Evolutionary conservation across 441 rosid genomes (phyloP).

Genomic region (Populus tomentosa): DNA sequence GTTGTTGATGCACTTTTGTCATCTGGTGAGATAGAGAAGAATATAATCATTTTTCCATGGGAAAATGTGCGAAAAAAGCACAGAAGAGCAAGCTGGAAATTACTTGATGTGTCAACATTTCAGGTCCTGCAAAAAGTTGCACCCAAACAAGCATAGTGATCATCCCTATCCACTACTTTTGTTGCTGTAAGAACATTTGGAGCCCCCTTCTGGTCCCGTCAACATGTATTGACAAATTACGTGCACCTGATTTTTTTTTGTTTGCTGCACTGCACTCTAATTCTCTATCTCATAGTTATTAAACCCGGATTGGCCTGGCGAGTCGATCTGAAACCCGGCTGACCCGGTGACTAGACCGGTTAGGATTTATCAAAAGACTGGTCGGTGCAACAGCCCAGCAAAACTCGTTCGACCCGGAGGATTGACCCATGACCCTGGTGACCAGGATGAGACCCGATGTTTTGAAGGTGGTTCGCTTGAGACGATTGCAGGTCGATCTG

Average conservation of each 20-base stretch:
- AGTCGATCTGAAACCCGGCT: no score
- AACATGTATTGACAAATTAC: neutral
- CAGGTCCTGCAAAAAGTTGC: constrained; percentile 18
- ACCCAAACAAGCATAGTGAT: neutral
- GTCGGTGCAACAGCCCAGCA: no score
- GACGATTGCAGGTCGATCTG: no score
- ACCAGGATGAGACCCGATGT: no score
- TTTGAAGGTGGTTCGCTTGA: no score
- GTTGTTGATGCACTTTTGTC: no score
- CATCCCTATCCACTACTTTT: constrained; percentile 39
- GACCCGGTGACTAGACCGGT: no score
- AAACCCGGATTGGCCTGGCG: no score
- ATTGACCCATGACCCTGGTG: no score
- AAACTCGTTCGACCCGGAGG: no score
- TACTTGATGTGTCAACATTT: constrained; percentile 12
- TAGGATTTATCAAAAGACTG: no score
- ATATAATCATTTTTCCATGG: neutral
- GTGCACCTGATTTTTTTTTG: neutral
- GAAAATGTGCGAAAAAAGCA: neutral
- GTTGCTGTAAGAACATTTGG: neutral
- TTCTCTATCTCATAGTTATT: neutral
- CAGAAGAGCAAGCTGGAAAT: neutral
- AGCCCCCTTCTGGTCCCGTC: neutral
- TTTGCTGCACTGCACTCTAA: neutral
- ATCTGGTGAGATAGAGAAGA: neutral